These are phyloP conservation scores for Tuber aestivum DNA, from an alignment of 495 filamentous ascomycete genomes.

Conservation along the genomic window DNA sequence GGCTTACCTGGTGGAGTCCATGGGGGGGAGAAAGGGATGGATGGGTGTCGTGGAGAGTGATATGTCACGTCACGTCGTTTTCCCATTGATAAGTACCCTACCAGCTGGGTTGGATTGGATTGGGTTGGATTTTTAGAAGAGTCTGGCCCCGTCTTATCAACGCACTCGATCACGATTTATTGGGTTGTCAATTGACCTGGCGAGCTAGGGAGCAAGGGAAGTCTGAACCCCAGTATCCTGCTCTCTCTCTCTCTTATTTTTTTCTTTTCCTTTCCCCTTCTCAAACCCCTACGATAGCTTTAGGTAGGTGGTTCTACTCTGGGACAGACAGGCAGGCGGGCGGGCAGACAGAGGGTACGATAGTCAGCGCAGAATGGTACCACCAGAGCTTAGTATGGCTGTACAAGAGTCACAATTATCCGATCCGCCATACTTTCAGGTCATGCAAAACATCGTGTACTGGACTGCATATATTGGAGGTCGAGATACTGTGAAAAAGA, in stretches of 20 bases:
- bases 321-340: background rate
- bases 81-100: background rate
- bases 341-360: background rate
- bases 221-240: background rate
- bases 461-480: background rate
- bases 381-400: background rate
- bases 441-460: slow-evolving; percentile 2
- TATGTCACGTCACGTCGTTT: background rate
- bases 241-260: background rate
- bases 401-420: slow-evolving; percentile 1
- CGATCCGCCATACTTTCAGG: slow-evolving; percentile 1
- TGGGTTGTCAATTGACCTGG: slow-evolving; percentile 3
- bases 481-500: background rate
- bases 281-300: background rate
- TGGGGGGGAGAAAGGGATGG: background rate
- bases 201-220: background rate
- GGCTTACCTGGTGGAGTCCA: background rate
- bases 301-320: background rate
- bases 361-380: background rate
- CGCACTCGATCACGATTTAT: slow-evolving; percentile 5
- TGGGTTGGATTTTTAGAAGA: background rate
- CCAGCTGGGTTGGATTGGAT: background rate
- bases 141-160: background rate
- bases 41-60: background rate
- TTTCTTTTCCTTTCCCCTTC: too few species aligned